Evolutionary conservation across 1,139 yeast species (phyloP).

Genomic region (Debaryomyces sp.): DNA sequence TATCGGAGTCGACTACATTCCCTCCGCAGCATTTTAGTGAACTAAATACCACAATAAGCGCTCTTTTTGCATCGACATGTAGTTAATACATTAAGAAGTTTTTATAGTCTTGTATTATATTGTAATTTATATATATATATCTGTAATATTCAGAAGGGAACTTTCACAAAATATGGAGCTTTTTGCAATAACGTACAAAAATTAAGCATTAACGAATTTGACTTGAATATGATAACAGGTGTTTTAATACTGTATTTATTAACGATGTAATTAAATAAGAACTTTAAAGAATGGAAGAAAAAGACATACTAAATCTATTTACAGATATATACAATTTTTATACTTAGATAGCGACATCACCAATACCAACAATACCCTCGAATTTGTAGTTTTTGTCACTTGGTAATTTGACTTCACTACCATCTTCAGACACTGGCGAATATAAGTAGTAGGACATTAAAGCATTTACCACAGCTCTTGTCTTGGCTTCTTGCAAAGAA

Average conservation of each 20-base stretch:
- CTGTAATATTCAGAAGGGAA: not conserved
- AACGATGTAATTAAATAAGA: not conserved
- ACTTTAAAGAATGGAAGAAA: not conserved
- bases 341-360: constrained; percentile 52
- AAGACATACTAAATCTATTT: constrained; percentile 8
- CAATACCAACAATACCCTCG: constrained; percentile 55
- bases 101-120: not conserved
- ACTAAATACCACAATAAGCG: not conserved
- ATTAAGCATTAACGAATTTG: not conserved
- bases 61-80: not conserved
- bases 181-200: not conserved
- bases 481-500: constrained; percentile 89
- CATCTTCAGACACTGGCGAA: constrained; percentile 62
- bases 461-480: constrained; percentile 89
- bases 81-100: not conserved
- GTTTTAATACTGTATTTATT: not conserved
- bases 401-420: constrained; percentile 52
- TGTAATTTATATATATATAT: not conserved
- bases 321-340: constrained; percentile 10
- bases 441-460: constrained; percentile 91
- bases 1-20: not conserved
- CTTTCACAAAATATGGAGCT: not conserved
- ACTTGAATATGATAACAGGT: not conserved
- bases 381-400: constrained; percentile 54
- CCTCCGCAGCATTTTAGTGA: not conserved